Conservation (phyloP, 768 basidiomycete species). For the Pleurotus tuoliensis region DNA sequence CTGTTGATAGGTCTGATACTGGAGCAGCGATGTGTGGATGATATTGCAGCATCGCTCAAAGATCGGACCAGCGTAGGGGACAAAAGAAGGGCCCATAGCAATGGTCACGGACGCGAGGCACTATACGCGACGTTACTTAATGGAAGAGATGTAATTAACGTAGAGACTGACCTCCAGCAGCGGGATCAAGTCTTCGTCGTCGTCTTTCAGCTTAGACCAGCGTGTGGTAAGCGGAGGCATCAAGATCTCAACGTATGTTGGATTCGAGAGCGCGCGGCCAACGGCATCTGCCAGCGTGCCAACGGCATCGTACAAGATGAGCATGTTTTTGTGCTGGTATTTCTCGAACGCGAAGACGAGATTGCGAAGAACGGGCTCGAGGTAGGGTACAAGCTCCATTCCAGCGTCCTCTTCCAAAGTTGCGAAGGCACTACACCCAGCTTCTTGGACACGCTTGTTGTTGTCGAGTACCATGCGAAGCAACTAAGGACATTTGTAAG, state of each 20-base stretch:
- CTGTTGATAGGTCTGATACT: conserved; percentile 85
- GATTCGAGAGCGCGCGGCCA: conserved; percentile 80
- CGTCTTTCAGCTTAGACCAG: conserved; percentile 88
- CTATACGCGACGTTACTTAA: conserved; percentile 33
- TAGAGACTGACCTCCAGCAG: conserved; percentile 75
- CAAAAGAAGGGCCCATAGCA: conserved; percentile 87
- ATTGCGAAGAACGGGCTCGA: conserved; percentile 92
- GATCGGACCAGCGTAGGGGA: conserved; percentile 84
- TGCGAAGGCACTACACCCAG: conserved; percentile 97
- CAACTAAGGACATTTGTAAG: conserved; percentile 48
- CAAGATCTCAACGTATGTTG: conserved; percentile 86
- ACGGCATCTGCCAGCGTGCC: conserved; percentile 98
- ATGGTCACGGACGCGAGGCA: conserved; percentile 98
- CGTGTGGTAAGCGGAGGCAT: conserved; percentile 92
- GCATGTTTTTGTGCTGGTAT: conserved; percentile 99
- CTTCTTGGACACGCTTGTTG: conserved; percentile 99
- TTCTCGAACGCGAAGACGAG: conserved; percentile 95
- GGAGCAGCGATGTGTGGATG: conserved; percentile 76
- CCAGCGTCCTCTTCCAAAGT: conserved; percentile 98
- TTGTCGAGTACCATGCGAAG: conserved; percentile 96
- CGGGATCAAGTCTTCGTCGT: conserved; percentile 91
- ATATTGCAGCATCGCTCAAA: conserved; percentile 89
- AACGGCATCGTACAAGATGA: conserved; percentile 98
- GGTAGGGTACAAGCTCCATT: conserved; percentile 81
- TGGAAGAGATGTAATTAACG: background rate